Evolutionary conservation across 495 filamentous ascomycete species (phyloP).

Genomic region (Aspergillus mulundensis): DNA sequence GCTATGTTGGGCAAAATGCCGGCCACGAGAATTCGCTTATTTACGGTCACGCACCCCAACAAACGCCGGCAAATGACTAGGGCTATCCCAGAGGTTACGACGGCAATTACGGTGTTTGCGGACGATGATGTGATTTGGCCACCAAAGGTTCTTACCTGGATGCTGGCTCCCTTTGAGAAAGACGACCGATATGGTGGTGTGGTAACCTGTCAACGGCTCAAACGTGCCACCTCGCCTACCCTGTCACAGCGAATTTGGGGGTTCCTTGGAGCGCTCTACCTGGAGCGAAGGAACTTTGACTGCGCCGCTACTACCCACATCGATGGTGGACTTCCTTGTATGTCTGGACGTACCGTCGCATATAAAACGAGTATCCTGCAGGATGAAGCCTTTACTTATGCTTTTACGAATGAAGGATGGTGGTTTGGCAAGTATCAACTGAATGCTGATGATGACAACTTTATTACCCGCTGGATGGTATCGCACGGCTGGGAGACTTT

Average conservation of each 20-base stretch:
- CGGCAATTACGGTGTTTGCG: slow-evolving; percentile 72
- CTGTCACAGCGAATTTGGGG: slow-evolving; percentile 60
- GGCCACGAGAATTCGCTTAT: slow-evolving; percentile 46
- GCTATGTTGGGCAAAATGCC: slow-evolving; percentile 51
- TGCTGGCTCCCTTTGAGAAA: slow-evolving; percentile 76
- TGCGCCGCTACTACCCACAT: slow-evolving; percentile 81
- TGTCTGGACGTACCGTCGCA: slow-evolving; percentile 81
- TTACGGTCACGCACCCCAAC: slow-evolving; percentile 60
- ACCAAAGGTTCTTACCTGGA: slow-evolving; percentile 69
- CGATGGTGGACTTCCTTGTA: slow-evolving; percentile 81
- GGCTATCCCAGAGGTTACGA: slow-evolving; percentile 71
- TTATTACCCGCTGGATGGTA: slow-evolving; percentile 76
- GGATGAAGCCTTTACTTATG: slow-evolving; percentile 65
- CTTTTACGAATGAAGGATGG: slow-evolving; percentile 70
- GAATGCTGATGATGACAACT: slow-evolving; percentile 83
- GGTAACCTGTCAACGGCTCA: slow-evolving; percentile 76
- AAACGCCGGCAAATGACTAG: slow-evolving; percentile 81
- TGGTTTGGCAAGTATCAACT: slow-evolving; percentile 63
- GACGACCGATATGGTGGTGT: slow-evolving; percentile 72
- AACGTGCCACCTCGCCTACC: slow-evolving; percentile 55
- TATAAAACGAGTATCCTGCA: slow-evolving; percentile 80
- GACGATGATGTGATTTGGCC: slow-evolving; percentile 91
- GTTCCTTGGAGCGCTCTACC: slow-evolving; percentile 76
- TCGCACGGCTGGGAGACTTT: slow-evolving; percentile 71
- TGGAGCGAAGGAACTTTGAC: slow-evolving; percentile 83